Conservation (phyloP, 108 stramenopile genomes). For the Nitzschia inconspicua region DNA sequence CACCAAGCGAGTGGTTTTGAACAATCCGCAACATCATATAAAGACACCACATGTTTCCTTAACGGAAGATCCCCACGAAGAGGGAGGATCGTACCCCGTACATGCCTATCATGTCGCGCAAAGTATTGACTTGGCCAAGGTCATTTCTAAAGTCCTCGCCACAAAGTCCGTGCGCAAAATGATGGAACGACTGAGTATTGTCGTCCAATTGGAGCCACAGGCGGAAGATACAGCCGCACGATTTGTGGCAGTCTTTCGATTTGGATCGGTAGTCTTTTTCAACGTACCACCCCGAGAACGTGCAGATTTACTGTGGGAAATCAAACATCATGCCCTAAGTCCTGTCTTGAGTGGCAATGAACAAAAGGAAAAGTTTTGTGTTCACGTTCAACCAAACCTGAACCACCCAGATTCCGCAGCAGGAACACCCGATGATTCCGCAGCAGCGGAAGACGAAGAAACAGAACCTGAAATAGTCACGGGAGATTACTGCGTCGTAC, state of each 20-base stretch:
- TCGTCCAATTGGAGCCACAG: conserved; percentile 26
- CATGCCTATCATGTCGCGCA: conserved; percentile 58
- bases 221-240: conserved; percentile 25
- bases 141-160: conserved; percentile 65
- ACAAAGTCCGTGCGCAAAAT: conserved; percentile 41
- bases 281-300: conserved; percentile 72
- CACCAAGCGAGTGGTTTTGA: no score
- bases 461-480: conserved; percentile 53
- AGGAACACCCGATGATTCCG: not conserved
- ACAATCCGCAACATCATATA: no score
- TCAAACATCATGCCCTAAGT: conserved; percentile 48
- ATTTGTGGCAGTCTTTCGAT: conserved; percentile 86
- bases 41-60: not conserved
- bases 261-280: conserved; percentile 89
- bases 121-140: conserved; percentile 65
- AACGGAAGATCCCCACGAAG: not conserved
- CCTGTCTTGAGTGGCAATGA: conserved; percentile 73
- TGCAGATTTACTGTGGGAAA: conserved; percentile 50
- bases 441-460: not conserved
- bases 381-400: conserved; percentile 56
- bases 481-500: conserved; percentile 78
- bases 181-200: conserved; percentile 26
- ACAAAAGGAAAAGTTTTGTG: conserved; percentile 80
- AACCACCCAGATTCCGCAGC: not conserved
- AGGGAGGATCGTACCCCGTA: conserved; percentile 27